Conservation (phyloP, 169 alveolate species). For the Plasmodium yoelii region DNA sequence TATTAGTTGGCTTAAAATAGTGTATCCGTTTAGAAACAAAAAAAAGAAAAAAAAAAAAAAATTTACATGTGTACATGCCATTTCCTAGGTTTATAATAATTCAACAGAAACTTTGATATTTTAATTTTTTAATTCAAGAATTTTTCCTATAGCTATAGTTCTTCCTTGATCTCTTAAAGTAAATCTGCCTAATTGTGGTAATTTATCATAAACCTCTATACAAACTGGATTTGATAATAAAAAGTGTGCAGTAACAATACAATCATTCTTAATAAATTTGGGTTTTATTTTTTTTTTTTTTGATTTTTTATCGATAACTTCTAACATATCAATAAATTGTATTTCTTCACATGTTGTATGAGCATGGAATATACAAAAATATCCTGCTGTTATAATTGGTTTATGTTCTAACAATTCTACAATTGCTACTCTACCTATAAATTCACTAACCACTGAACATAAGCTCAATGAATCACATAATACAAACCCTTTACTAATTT, state of each 20-base stretch:
- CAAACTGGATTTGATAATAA: slow-evolving; percentile 90
- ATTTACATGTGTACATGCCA: too few relatives aligned
- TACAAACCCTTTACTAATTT: slow-evolving; percentile 95
- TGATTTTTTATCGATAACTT: slow-evolving; percentile 84
- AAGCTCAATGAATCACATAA: slow-evolving; percentile 93
- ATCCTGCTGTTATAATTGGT: slow-evolving; percentile 96
- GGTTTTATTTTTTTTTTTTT: slow-evolving; percentile 88
- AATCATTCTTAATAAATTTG: slow-evolving; percentile 87
- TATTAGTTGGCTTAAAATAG: too few relatives aligned
- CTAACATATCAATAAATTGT: slow-evolving; percentile 82
- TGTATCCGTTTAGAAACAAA: too few relatives aligned
- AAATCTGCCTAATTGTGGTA: slow-evolving; percentile 96
- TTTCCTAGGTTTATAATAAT: too few relatives aligned
- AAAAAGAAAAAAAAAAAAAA: too few relatives aligned
- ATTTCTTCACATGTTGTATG: slow-evolving; percentile 92
- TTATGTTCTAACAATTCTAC: slow-evolving; percentile 94
- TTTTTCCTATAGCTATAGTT: slow-evolving; percentile 92
- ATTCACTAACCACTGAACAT: slow-evolving; percentile 93
- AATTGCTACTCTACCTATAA: slow-evolving; percentile 92
- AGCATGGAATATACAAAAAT: slow-evolving; percentile 92
- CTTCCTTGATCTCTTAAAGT: slow-evolving; percentile 97
- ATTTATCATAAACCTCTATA: slow-evolving; percentile 91
- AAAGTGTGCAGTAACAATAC: slow-evolving; percentile 88
- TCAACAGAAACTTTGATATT: too few relatives aligned
- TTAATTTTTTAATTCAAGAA: slow-evolving; percentile 51